Percentiles rank a stretch among this genome's conserved stretches.
Conservation (phyloP, 2,329 filamentous ascomycete species). For the Calonectria hawksworthii region DNA sequence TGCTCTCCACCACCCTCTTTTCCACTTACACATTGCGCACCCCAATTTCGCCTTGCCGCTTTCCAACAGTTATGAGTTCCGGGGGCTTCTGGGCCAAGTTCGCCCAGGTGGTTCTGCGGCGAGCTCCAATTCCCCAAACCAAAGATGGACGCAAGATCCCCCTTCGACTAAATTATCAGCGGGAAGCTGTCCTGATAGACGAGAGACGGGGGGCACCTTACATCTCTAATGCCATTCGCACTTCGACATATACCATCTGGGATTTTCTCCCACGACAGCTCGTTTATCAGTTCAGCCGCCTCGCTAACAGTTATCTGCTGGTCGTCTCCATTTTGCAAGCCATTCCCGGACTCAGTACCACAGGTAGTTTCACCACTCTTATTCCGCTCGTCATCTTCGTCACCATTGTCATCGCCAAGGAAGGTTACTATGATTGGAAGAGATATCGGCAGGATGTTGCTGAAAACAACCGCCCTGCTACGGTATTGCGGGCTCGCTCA, state of each 20-base stretch:
- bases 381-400: slow-evolving; percentile 83
- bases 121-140: not conserved
- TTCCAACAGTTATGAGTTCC: not conserved
- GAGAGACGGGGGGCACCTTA: slow-evolving; percentile 64
- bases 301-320: slow-evolving; percentile 91
- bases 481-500: slow-evolving; percentile 56
- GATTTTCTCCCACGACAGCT: slow-evolving; percentile 90
- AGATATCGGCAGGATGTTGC: slow-evolving; percentile 85
- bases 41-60: not conserved
- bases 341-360: slow-evolving; percentile 81
- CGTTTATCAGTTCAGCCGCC: slow-evolving; percentile 86
- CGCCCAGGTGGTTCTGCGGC: not conserved
- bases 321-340: slow-evolving; percentile 87
- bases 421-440: slow-evolving; percentile 88
- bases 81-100: not conserved
- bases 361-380: slow-evolving; percentile 81
- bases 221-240: slow-evolving; percentile 78
- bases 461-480: slow-evolving; percentile 75
- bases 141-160: not conserved
- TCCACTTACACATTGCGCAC: not conserved
- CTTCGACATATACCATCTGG: slow-evolving; percentile 85
- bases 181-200: slow-evolving; percentile 55
- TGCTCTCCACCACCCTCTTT: not conserved
- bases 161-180: not conserved
- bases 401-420: slow-evolving; percentile 83